These are phyloP conservation scores for Aspergillus saccharolyticus DNA, from an alignment of 495 filamentous ascomycete species.

Conservation along the genomic window DNA sequence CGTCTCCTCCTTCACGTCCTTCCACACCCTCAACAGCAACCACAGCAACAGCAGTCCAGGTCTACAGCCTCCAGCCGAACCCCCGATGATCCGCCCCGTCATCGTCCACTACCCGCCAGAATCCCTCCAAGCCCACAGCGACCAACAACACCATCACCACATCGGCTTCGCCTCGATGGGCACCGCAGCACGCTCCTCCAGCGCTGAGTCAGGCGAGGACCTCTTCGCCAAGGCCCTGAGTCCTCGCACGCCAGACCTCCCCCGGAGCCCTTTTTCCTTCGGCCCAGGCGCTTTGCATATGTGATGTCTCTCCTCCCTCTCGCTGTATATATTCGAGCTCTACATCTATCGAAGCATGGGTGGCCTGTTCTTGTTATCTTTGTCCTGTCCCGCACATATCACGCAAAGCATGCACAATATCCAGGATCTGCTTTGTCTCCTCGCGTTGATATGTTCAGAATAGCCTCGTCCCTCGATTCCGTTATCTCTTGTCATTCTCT, in stretches of 20 bases:
- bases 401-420: no score
- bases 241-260: constrained; percentile 73
- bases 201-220: constrained; percentile 59
- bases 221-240: constrained; percentile 78
- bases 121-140: constrained; percentile 32
- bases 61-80: constrained; percentile 12
- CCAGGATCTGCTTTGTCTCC: no score
- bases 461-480: not conserved
- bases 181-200: constrained; percentile 21
- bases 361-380: not conserved
- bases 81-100: constrained; percentile 22
- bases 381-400: not conserved
- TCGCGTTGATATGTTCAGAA: no score
- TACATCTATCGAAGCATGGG: no score
- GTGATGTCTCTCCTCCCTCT: not conserved
- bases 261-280: constrained; percentile 65
- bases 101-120: constrained; percentile 40
- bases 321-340: no score
- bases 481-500: no score
- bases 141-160: constrained; percentile 6
- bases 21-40: constrained; percentile 36
- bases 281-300: constrained; percentile 20
- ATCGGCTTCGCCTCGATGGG: constrained; percentile 35
- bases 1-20: constrained; percentile 57
- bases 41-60: not conserved